Evolutionary conservation across 176 grass and related monocot species (phyloP).

Genomic region (Secale cereale): DNA sequence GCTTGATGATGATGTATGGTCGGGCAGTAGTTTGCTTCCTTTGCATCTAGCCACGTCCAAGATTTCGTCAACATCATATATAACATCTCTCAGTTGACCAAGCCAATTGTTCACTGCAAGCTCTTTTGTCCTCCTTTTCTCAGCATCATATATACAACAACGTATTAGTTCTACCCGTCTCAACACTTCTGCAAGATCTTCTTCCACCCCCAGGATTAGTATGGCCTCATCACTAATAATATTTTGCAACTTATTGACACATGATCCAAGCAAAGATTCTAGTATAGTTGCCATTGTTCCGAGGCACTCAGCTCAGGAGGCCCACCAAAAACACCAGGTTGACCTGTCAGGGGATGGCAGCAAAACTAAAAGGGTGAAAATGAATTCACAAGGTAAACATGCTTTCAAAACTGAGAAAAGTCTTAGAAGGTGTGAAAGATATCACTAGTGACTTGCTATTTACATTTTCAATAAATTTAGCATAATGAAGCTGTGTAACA

Average conservation of each 20-base stretch:
- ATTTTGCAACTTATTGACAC: not conserved
- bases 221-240: slow-evolving; percentile 8
- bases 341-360: too few species aligned
- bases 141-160: slow-evolving; percentile 11
- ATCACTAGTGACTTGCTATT: not conserved
- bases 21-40: slow-evolving; percentile 1
- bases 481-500: not conserved
- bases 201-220: slow-evolving; percentile 12
- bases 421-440: too few species aligned
- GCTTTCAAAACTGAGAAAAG: too few species aligned
- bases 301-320: too few species aligned
- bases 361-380: too few species aligned
- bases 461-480: not conserved
- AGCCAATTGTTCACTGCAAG: slow-evolving; percentile 26
- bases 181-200: slow-evolving; percentile 12
- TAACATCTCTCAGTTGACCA: slow-evolving; percentile 31
- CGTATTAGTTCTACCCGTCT: not conserved
- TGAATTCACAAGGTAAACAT: too few species aligned
- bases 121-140: slow-evolving; percentile 16
- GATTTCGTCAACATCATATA: slow-evolving; percentile 46
- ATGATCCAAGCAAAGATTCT: slow-evolving; percentile 8
- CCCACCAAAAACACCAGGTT: too few species aligned
- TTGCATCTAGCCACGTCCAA: slow-evolving; percentile 26
- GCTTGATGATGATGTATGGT: not conserved
- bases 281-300: slow-evolving; percentile 21